Conservation (phyloP, 164 flowering plant genomes). For the Nymphaea thermarum region DNA sequence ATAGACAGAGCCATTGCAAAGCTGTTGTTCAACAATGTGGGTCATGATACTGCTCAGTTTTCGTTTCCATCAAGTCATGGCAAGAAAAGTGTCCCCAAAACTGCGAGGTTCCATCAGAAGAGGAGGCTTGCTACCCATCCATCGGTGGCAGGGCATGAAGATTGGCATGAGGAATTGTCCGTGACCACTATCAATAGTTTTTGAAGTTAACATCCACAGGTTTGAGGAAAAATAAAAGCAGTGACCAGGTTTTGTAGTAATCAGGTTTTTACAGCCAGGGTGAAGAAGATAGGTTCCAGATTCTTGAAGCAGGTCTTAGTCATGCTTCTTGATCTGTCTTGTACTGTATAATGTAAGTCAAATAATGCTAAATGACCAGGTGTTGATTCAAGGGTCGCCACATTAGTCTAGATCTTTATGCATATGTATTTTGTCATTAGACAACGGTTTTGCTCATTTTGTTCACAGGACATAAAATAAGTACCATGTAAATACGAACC, state of each 20-base stretch:
- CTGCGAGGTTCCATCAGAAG: neutral
- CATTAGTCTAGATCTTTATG: neutral
- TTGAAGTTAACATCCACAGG: neutral
- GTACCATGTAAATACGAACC: no score
- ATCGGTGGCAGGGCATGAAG: neutral
- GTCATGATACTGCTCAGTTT: neutral
- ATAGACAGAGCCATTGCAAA: neutral
- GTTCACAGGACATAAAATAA: no score
- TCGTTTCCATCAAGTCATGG: neutral
- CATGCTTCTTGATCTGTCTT: neutral
- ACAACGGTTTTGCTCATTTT: conserved; percentile 2
- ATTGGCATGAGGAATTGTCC: neutral
- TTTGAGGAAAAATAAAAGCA: neutral
- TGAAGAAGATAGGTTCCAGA: neutral
- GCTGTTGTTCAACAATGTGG: neutral
- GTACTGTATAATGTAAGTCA: neutral
- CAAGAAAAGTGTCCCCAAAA: neutral
- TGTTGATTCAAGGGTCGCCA: neutral
- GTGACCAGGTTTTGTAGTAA: no score
- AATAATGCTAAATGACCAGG: neutral
- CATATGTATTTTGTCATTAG: neutral
- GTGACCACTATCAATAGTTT: neutral
- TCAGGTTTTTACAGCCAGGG: no score
- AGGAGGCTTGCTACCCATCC: neutral
- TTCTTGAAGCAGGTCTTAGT: neutral